phyloP scores from a whole-genome alignment of 208 protist species.

The Herpetomonas tarakana region DNA sequence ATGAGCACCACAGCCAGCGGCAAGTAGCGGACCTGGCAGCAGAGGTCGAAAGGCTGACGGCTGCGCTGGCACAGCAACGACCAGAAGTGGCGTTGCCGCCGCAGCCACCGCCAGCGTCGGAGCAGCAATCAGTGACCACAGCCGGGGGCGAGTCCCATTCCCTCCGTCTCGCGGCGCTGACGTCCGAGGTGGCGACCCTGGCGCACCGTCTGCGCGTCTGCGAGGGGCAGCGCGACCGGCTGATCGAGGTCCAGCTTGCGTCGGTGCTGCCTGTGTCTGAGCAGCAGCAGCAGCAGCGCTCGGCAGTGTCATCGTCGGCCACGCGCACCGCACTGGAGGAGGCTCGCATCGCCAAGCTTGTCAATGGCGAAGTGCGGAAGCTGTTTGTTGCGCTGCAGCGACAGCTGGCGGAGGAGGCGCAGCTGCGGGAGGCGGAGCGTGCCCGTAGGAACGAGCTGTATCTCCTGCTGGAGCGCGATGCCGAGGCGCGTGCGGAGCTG shows the following conservation, averaged over 20 bases:
- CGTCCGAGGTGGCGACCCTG: neutral
- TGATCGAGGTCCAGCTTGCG: neutral
- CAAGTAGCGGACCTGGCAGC: neutral
- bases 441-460: constrained; percentile 49
- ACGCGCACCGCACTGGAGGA: neutral
- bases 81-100: neutral
- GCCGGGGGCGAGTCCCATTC: neutral
- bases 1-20: neutral
- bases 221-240: constrained; percentile 2
- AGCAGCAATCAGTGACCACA: neutral
- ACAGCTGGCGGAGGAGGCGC: constrained; percentile 38
- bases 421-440: constrained; percentile 50
- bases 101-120: neutral
- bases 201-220: neutral
- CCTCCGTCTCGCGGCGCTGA: neutral
- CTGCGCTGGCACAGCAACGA: neutral
- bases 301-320: neutral
- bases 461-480: constrained; percentile 33
- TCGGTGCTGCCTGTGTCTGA: too few species aligned
- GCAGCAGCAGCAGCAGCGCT: too few species aligned
- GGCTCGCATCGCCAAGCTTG: neutral
- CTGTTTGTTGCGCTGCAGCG: constrained; percentile 45
- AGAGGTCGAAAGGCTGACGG: neutral
- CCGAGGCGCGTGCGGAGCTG: constrained; percentile 2
- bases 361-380: constrained; percentile 46